Percentiles rank a stretch among this genome's conserved stretches.
phyloP scores from a whole-genome alignment of 2,329 filamentous ascomycete genomes.

The Xylariales sp. region DNA sequence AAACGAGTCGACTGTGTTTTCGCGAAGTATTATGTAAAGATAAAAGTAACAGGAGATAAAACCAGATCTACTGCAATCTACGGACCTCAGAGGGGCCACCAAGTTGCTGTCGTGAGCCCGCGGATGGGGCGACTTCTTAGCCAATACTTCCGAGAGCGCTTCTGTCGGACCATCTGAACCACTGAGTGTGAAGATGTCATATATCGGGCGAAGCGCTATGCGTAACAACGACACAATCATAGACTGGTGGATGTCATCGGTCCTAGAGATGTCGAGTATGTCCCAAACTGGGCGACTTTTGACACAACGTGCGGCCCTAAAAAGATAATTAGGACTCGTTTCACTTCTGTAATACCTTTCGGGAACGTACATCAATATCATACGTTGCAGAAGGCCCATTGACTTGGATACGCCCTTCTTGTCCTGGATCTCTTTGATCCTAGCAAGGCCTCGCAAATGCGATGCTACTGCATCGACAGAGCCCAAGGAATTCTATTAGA shows the following conservation, averaged over 20 bases:
- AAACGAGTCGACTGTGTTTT: conserved; percentile 36
- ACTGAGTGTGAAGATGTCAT: conserved; percentile 23
- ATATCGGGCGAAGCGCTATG: conserved; percentile 37
- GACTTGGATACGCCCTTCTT: conserved; percentile 22
- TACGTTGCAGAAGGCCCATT: conserved; percentile 35
- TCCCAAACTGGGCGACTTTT: conserved; percentile 33
- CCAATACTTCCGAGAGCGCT: conserved; percentile 23
- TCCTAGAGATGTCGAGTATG: conserved; percentile 32
- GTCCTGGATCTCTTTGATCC: conserved; percentile 26
- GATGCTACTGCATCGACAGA: conserved; percentile 38
- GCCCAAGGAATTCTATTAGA: conserved; percentile 35
- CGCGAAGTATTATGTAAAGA: conserved; percentile 39
- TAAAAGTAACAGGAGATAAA: conserved; percentile 45
- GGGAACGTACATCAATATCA: conserved; percentile 35
- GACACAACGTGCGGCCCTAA: conserved; percentile 36
- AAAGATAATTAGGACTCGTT: conserved; percentile 10
- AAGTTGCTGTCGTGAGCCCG: conserved; percentile 15
- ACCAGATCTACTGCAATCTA: conserved; percentile 35
- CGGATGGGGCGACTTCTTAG: conserved; percentile 19
- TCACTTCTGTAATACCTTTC: too few relatives aligned
- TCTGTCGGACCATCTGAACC: conserved; percentile 18
- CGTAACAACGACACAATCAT: conserved; percentile 40
- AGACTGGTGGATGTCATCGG: conserved; percentile 38
- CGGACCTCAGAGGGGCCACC: conserved; percentile 18
- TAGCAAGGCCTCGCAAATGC: conserved; percentile 35